Evolutionary conservation across 73 alveolate genomes (phyloP).

Genomic region (Paramecium sexaurelia): DNA sequence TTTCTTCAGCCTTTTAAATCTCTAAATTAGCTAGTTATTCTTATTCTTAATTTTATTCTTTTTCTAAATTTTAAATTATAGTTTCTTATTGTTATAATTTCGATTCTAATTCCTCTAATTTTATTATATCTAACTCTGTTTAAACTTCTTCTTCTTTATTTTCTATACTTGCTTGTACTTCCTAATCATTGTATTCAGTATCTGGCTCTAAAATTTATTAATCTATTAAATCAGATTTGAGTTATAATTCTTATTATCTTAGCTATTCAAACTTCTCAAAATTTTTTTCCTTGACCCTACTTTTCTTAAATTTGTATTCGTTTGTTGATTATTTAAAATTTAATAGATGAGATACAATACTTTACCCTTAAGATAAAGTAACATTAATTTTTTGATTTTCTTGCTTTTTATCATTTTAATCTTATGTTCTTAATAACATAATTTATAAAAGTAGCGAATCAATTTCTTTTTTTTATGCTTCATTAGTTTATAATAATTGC

Average conservation of each 20-base stretch:
- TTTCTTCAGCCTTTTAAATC: background rate
- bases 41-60: background rate
- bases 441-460: constrained; percentile 15
- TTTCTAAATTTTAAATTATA: background rate
- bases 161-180: background rate
- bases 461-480: background rate
- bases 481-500: background rate
- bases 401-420: background rate
- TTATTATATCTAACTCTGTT: background rate
- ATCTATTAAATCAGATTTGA: background rate
- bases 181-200: background rate
- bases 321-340: background rate
- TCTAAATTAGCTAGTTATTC: background rate
- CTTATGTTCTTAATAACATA: background rate
- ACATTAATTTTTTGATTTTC: background rate
- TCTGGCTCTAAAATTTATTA: constrained; percentile 6
- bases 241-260: background rate
- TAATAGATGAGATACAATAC: constrained; percentile 39
- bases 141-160: background rate
- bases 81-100: background rate
- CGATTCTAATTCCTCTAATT: background rate
- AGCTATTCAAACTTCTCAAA: constrained; percentile 28
- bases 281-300: background rate
- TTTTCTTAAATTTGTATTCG: background rate
- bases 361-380: background rate